These are phyloP conservation scores for Penicillium sp. DNA, from an alignment of 2,329 filamentous ascomycete species.

Conservation along the genomic window DNA sequence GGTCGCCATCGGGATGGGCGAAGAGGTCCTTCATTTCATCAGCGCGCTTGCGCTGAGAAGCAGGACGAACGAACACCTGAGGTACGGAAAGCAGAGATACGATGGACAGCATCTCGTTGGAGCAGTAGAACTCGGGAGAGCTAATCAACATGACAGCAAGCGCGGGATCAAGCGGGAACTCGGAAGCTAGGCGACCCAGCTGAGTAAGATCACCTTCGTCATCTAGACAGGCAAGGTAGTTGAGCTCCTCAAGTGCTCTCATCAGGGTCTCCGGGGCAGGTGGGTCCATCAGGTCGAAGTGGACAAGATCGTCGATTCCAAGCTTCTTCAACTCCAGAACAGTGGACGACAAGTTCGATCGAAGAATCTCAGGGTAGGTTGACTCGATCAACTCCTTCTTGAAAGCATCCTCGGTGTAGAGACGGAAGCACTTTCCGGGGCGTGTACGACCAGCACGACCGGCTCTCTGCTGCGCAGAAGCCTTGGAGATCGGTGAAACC, in stretches of 20 bases:
- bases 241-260: conserved; percentile 94
- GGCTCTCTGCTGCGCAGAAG: conserved; percentile 92
- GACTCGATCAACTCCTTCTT: conserved; percentile 98
- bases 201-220: conserved; percentile 91
- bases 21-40: conserved; percentile 98
- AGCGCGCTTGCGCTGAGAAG: conserved; percentile 79
- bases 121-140: conserved; percentile 97
- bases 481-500: conserved; percentile 97
- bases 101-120: conserved; percentile 95
- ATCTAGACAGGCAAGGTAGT: conserved; percentile 93
- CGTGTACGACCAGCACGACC: conserved; percentile 99
- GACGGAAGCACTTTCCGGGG: conserved; percentile 94
- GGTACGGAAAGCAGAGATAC: conserved; percentile 92
- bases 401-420: conserved; percentile 94
- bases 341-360: conserved; percentile 91
- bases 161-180: conserved; percentile 91
- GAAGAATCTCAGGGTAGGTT: conserved; percentile 92
- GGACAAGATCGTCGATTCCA: conserved; percentile 89
- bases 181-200: conserved; percentile 83
- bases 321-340: conserved; percentile 97
- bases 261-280: conserved; percentile 97
- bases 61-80: conserved; percentile 87
- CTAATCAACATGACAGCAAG: conserved; percentile 97
- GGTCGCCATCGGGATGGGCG: conserved; percentile 88
- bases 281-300: conserved; percentile 98